Conservation (phyloP, 176 grass and related monocot genomes). For the Raddia guianensis region DNA sequence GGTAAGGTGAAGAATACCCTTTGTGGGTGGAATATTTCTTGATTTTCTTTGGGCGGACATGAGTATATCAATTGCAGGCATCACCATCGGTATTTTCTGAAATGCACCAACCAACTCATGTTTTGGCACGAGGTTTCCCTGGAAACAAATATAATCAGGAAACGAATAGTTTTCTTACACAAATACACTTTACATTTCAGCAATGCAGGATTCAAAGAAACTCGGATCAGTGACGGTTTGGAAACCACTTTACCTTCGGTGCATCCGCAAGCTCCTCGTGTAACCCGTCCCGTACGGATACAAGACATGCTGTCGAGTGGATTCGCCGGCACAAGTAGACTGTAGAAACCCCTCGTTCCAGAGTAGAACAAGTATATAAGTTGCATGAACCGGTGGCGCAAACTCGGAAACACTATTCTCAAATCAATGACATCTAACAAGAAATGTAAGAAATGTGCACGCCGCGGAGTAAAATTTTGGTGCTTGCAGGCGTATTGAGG, state of each 20-base stretch:
- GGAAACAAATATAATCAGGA: conserved; percentile 32
- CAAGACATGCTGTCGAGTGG: conserved; percentile 19
- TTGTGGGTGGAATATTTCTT: conserved; percentile 80
- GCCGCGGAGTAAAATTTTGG: background rate
- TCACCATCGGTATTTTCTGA: conserved; percentile 96
- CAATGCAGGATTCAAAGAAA: background rate
- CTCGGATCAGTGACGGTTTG: conserved; percentile 1
- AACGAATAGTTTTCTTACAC: background rate
- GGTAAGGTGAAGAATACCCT: conserved; percentile 56
- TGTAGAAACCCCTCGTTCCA: conserved; percentile 18
- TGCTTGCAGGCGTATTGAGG: background rate
- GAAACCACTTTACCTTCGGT: conserved; percentile 34
- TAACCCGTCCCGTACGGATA: conserved; percentile 18
- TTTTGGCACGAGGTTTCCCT: conserved; percentile 53
- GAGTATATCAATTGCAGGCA: conserved; percentile 85
- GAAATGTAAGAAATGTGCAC: background rate
- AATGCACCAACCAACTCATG: conserved; percentile 83
- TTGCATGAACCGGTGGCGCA: background rate
- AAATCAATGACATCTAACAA: background rate
- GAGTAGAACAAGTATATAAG: conserved; percentile 36
- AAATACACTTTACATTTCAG: background rate
- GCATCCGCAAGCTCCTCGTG: conserved; percentile 27
- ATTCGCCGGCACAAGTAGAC: conserved; percentile 8
- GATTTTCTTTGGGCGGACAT: conserved; percentile 94
- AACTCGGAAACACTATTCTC: background rate